phyloP scores from a whole-genome alignment of 2,329 filamentous ascomycete genomes.

The Neurospora crassa region DNA sequence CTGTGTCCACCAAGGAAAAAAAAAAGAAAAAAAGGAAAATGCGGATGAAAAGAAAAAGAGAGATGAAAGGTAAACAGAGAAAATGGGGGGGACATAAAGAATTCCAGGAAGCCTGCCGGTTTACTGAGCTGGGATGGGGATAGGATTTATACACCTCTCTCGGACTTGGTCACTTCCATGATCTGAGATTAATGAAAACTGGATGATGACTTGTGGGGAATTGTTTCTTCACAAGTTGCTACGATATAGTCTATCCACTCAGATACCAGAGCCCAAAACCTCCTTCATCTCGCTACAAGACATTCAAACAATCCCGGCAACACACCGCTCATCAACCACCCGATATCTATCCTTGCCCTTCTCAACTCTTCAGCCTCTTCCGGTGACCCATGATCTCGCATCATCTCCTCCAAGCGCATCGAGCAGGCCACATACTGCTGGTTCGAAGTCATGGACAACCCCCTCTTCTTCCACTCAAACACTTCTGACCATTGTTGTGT shows the following conservation, averaged over 20 bases:
- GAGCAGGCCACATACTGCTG: conserved; percentile 19
- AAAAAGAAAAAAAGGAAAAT: too few relatives aligned
- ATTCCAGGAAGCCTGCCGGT: too few relatives aligned
- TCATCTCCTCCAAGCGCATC: conserved; percentile 16
- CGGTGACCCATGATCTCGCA: conserved; percentile 10
- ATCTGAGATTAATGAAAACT: too few relatives aligned
- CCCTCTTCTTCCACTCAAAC: conserved; percentile 12
- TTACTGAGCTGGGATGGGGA: too few relatives aligned
- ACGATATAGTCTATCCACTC: background rate
- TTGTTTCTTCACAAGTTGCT: background rate
- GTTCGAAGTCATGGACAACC: conserved; percentile 11
- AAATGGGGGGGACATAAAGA: too few relatives aligned
- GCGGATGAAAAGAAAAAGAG: too few relatives aligned
- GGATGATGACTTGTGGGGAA: background rate
- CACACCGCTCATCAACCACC: background rate
- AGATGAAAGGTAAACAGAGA: too few relatives aligned
- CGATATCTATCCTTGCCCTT: conserved; percentile 4
- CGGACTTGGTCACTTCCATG: background rate
- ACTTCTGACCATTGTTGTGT: conserved; percentile 12
- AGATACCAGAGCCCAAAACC: background rate
- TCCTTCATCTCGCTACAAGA: background rate
- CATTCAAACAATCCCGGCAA: background rate
- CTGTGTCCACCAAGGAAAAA: too few relatives aligned
- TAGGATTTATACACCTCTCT: too few relatives aligned
- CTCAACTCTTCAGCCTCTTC: conserved; percentile 15